A percentile compares a stretch with the other conserved stretches of the same genome.
These are phyloP conservation scores for Trypanosoma platydactyli DNA, from an alignment of 208 protist genomes.

Conservation along the genomic window DNA sequence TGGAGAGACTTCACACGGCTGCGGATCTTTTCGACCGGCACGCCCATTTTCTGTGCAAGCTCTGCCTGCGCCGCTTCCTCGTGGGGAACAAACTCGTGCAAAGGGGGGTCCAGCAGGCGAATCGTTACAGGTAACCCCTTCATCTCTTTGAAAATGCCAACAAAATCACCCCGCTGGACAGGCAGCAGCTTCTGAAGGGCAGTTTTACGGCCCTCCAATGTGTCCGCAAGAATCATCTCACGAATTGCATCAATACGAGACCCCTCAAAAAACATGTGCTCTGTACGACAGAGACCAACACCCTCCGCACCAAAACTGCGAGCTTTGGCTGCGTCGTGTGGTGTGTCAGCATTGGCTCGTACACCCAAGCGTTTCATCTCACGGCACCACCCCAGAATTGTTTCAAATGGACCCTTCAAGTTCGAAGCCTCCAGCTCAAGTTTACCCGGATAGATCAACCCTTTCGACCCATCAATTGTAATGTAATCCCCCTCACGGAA, in stretches of 20 bases:
- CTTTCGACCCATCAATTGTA: constrained; percentile 89
- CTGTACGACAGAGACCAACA: constrained; percentile 94
- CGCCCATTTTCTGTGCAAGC: constrained; percentile 67
- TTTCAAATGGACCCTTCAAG: constrained; percentile 79
- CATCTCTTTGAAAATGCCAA: constrained; percentile 92
- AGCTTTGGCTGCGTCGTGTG: constrained; percentile 71
- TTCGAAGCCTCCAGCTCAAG: constrained; percentile 59
- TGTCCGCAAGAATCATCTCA: constrained; percentile 94
- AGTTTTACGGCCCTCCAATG: constrained; percentile 54
- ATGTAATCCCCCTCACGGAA: constrained; percentile 88
- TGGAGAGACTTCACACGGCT: constrained; percentile 79
- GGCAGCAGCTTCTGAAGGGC: constrained; percentile 89
- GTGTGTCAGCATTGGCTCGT: constrained; percentile 92
- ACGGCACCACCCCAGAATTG: constrained; percentile 79
- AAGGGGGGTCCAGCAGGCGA: constrained; percentile 94
- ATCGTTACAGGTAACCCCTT: constrained; percentile 89
- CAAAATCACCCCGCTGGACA: constrained; percentile 90
- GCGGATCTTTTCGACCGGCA: constrained; percentile 60
- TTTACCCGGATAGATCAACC: constrained; percentile 83
- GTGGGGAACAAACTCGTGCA: constrained; percentile 96
- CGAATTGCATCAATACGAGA: constrained; percentile 85
- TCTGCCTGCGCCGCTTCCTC: constrained; percentile 60
- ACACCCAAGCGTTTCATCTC: constrained; percentile 81
- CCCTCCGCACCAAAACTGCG: constrained; percentile 92
- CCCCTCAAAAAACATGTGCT: constrained; percentile 97